Base-by-base conservation (phyloP, 495 filamentous ascomycete genomes). In the Jackrogersella multiformis region DNA sequence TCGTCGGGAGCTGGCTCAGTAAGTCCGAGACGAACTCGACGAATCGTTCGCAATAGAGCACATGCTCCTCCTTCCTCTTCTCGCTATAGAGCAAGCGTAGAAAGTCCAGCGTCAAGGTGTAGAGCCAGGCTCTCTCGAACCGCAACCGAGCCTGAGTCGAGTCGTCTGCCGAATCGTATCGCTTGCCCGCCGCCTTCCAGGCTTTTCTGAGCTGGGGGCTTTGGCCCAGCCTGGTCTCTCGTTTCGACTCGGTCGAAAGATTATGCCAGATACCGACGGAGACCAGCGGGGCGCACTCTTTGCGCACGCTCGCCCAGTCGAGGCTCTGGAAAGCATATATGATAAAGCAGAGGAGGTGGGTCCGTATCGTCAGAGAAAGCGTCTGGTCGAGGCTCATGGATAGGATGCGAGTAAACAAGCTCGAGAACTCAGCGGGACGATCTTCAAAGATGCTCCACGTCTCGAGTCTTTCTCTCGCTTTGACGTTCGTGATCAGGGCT, bases 191-290 rank as follows among this genome's bases (percentile, higher is more conserved):
- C 15, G 94, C 92, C 70, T 93, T 89, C 95, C 95, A 99, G 32
- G 92, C 90, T 75, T 97, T 98, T 72, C 85, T 90, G 55, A 93
- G 78, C 42, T 89, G 87, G 5, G 85, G 75, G 32, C 86, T 84
- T 63, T 90, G 88, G 32, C 90, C 86, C 48, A 98, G 82, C 35
- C 87, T 84, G 41, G 76, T 79, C 53, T 93, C 88, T 61, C 92
- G 84, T 38, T 87, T 85, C 26, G 83, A 79, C 41, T 87, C 85
- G 61, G 85, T 91, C 18, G 90, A 90, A 26, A 99, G 78, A 69
- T 96, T 94, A 69, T 97, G 91, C 95, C 95, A 98, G 69, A 96
- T 91, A 1, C 92, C 90, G 68, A 99, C 96, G 0, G 92, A 93
- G 39, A 99, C 94, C 36, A 99, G 81, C 9, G 95, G 92, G 39